A percentile compares a stretch with the other conserved stretches of the same genome.
These are phyloP conservation scores for Colletotrichum viniferum DNA, from an alignment of 2,329 filamentous ascomycete genomes.

Conservation along the genomic window DNA sequence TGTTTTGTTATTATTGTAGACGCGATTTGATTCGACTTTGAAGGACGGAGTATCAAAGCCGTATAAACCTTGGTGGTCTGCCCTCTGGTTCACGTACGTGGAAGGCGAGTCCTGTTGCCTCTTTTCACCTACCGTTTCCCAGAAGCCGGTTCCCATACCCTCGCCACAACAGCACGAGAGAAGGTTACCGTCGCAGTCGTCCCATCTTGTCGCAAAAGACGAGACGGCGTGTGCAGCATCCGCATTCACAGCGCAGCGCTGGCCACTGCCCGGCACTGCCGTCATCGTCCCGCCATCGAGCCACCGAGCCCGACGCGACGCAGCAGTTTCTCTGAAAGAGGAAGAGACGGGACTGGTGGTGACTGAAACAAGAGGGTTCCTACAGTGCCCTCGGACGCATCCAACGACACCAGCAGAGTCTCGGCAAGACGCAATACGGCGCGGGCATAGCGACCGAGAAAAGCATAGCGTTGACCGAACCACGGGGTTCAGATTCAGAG, in stretches of 20 bases:
- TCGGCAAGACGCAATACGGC: background rate
- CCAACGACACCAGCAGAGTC: background rate
- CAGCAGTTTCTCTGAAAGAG: background rate
- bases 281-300: background rate
- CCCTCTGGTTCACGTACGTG: background rate
- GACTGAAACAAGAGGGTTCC: constrained; percentile 11
- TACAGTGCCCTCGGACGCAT: constrained; percentile 9
- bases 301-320: background rate
- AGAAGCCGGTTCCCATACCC: background rate
- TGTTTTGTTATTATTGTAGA: constrained; percentile 1
- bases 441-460: constrained; percentile 1
- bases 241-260: background rate
- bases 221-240: constrained; percentile 16
- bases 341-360: background rate
- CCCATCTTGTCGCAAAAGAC: constrained; percentile 8
- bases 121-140: background rate
- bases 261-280: constrained; percentile 1
- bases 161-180: background rate
- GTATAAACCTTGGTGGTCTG: background rate
- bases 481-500: background rate
- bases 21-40: background rate
- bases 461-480: constrained; percentile 11
- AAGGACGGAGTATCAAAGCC: background rate
- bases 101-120: background rate
- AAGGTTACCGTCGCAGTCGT: background rate